Evolutionary conservation across 441 rosid genomes (phyloP).

Genomic region (Hura crepitans): DNA sequence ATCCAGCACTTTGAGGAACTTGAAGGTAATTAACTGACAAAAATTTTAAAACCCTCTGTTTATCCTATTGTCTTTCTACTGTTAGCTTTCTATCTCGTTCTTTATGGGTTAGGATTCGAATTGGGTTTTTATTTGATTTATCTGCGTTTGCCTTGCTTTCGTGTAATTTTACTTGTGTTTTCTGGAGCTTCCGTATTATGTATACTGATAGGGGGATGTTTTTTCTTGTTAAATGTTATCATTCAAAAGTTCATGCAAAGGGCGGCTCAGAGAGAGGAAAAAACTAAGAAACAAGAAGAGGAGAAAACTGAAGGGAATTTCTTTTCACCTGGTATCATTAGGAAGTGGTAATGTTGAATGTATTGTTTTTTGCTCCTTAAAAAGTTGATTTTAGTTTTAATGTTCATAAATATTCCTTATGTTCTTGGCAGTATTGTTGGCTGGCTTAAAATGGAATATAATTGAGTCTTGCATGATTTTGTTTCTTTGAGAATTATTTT

Average conservation of each 20-base stretch:
- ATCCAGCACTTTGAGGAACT: slow-evolving; percentile 73
- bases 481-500: not conserved
- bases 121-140: slow-evolving; percentile 18
- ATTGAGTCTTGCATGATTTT: not conserved
- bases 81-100: not conserved
- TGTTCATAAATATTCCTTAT: not conserved
- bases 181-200: not conserved
- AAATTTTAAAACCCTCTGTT: not conserved
- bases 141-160: slow-evolving; percentile 17
- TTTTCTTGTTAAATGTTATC: slow-evolving; percentile 6
- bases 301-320: slow-evolving; percentile 50
- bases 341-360: slow-evolving; percentile 54
- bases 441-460: not conserved
- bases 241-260: slow-evolving; percentile 82
- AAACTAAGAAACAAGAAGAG: slow-evolving; percentile 52
- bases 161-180: not conserved
- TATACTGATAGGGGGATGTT: not conserved
- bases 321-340: slow-evolving; percentile 32
- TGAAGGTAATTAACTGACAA: slow-evolving; percentile 57
- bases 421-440: not conserved
- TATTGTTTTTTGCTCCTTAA: not conserved
- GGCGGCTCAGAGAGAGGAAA: slow-evolving; percentile 60
- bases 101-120: slow-evolving; percentile 1
- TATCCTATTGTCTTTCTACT: not conserved
- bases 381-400: not conserved